Base-by-base conservation (phyloP, 2,329 filamentous ascomycete genomes). In the Exophiala dermatitidis region DNA sequence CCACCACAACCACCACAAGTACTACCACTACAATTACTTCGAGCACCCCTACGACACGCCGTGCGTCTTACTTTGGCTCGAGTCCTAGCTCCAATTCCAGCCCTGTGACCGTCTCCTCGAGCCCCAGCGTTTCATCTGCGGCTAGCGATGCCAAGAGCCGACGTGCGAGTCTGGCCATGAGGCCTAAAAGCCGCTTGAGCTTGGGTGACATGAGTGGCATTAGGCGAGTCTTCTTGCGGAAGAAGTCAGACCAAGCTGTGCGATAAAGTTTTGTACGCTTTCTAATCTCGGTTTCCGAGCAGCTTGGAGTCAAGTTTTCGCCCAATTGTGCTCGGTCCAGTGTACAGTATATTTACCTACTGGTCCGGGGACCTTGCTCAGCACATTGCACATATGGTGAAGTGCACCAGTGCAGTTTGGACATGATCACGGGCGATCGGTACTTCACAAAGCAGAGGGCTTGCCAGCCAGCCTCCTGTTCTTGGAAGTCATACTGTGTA, bases 161-260 rank as follows among this genome's bases (percentile, higher is more conserved):
- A 19, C 49, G 52, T 10, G 8, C 37, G 4, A 53, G 57, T 48
- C 34, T 52, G 29, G 30, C 43, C 10, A 34, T 44, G 10, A 45
- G 47, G 29, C 40, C 56, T 6, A 57, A 54, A 45, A 54, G 50
- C 37, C 58, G 60, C 10, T 57, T 61, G 51, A 60, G 60, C 33
- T 43, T 63, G 32, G 46, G 53, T 32, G 60, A 63, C 49, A 59
- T 63, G 36, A 48, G 62, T 10, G 62, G 62, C 4, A 63, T 63
- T 38, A 60, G 55, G 42, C 41, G 62, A 31, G 62, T 63, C 4
- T 63, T 63, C 53, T 45, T 63, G 42, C 53, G 60, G 28, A 61
- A 54, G 48, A 63, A 61, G 42, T 58, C 50, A 3, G 53, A 53
- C 8, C 41, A 47, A 19, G 19, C 19, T 19, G 19, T 19, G 19